Percentiles rank a stretch among this genome's conserved stretches.
These are phyloP conservation scores for Eucalyptus lansdowneana DNA, from an alignment of 345 rosid species.

Conservation along the genomic window DNA sequence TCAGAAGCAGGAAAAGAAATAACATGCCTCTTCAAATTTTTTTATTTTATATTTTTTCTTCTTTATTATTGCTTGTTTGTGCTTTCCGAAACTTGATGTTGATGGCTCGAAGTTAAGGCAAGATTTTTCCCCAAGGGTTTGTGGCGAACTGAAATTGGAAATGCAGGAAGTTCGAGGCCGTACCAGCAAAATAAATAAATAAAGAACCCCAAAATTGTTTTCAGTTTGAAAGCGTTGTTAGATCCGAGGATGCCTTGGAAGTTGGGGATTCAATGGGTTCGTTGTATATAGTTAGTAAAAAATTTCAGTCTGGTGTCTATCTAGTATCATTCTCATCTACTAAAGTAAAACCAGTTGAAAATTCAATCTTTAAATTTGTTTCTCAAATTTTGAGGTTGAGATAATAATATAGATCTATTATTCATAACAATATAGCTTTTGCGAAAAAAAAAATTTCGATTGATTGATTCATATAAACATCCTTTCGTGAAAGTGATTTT, in stretches of 20 bases:
- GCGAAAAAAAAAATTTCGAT: neutral
- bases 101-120: neutral
- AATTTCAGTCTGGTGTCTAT: neutral
- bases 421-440: neutral
- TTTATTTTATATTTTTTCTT: accelerated
- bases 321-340: neutral
- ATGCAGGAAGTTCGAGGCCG: neutral
- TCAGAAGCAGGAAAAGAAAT: neutral
- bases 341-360: neutral
- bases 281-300: neutral
- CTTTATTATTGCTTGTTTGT: neutral
- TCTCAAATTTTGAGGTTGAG: neutral
- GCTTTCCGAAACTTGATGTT: neutral
- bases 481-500: neutral
- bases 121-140: neutral
- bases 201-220: neutral
- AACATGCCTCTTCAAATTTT: neutral
- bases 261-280: neutral
- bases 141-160: neutral
- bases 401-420: neutral
- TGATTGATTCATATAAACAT: neutral
- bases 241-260: neutral
- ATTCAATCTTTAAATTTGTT: neutral
- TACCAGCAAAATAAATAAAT: neutral
- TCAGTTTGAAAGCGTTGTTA: neutral